Percentiles rank a stretch among this genome's conserved stretches.
These are phyloP conservation scores for Suillus alpinus DNA, from an alignment of 768 basidiomycete genomes.

Conservation along the genomic window DNA sequence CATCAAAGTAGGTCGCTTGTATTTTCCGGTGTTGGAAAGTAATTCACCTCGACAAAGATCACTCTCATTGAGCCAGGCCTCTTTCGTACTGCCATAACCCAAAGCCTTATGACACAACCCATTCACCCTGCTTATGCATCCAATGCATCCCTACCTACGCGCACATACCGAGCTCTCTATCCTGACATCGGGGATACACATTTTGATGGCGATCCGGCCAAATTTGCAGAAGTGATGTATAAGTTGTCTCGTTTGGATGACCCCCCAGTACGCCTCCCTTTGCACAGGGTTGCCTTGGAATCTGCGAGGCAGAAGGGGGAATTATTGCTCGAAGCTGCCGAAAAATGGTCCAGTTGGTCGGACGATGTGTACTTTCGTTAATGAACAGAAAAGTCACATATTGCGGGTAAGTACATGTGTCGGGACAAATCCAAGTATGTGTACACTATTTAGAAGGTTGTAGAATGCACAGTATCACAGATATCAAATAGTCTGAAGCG, in stretches of 20 bases:
- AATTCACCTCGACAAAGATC: constrained; percentile 11
- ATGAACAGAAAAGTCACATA: constrained; percentile 1
- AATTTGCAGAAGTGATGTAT: constrained; percentile 19
- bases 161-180: constrained; percentile 19
- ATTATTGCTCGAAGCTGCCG: constrained; percentile 19
- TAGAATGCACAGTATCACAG: neutral
- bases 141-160: constrained; percentile 23
- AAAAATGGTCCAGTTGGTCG: constrained; percentile 19
- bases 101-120: constrained; percentile 13
- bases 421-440: neutral
- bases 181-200: constrained; percentile 16
- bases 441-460: neutral
- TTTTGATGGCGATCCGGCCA: constrained; percentile 23
- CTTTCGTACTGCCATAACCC: constrained; percentile 19
- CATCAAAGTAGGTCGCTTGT: constrained; percentile 27
- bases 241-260: constrained; percentile 16
- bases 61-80: constrained; percentile 21
- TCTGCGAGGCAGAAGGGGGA: constrained; percentile 20
- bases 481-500: neutral
- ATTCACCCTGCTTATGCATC: constrained; percentile 18
- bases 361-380: constrained; percentile 20
- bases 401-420: neutral
- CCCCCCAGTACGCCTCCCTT: constrained; percentile 18
- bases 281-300: constrained; percentile 22
- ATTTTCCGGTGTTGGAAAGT: neutral